phyloP scores from a whole-genome alignment of 352 stramenopile genomes.

The Phytophthora ohioensis region DNA sequence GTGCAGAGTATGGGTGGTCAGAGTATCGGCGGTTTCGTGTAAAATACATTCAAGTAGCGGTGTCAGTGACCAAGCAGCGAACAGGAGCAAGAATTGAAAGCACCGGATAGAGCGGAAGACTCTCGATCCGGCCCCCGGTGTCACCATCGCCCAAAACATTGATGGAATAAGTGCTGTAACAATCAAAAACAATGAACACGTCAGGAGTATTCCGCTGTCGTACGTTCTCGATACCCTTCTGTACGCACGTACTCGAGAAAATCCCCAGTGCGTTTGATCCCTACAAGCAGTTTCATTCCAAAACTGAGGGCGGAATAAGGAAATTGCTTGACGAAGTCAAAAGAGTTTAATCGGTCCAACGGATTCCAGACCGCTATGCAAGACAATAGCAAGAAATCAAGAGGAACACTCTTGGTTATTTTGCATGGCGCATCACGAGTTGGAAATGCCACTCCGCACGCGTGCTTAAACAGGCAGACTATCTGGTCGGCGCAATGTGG shows the following conservation, averaged over 20 bases:
- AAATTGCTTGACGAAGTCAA: not conserved
- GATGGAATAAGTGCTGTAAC: constrained; percentile 43
- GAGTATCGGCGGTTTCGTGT: constrained; percentile 62
- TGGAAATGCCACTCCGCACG: too few relatives aligned
- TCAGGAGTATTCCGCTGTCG: constrained; percentile 15
- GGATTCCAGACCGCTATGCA: not conserved
- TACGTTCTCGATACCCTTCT: constrained; percentile 1
- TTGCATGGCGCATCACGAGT: too few relatives aligned
- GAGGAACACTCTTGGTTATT: too few relatives aligned
- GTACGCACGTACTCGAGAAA: not conserved
- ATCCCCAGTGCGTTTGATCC: not conserved
- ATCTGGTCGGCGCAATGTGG: not conserved
- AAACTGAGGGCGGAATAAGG: not conserved
- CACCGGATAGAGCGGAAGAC: constrained; percentile 11
- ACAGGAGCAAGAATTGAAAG: constrained; percentile 21
- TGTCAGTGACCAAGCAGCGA: constrained; percentile 25
- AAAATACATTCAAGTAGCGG: constrained; percentile 42
- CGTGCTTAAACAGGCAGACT: constrained; percentile 1
- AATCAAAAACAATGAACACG: constrained; percentile 29
- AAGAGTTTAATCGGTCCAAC: not conserved
- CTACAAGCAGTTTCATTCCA: not conserved
- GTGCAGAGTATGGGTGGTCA: constrained; percentile 42
- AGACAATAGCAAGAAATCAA: not conserved
- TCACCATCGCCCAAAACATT: constrained; percentile 26
- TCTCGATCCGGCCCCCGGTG: constrained; percentile 9